Conservation (phyloP, 2,329 filamentous ascomycete species). For the Aspergillus udagawae region DNA sequence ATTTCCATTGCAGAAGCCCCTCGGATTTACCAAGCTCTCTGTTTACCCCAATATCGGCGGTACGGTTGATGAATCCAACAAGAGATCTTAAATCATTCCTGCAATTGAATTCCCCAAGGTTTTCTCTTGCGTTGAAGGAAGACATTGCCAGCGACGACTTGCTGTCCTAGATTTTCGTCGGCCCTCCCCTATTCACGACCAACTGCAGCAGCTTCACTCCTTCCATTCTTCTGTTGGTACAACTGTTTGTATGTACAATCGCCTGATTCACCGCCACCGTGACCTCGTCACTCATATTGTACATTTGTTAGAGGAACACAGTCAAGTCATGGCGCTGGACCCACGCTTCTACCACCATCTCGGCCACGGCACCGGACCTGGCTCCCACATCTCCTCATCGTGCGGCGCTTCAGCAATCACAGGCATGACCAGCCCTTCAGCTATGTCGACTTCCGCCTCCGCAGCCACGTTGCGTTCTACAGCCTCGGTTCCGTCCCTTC, state of each 20-base stretch:
- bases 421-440: slow-evolving; percentile 35
- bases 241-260: slow-evolving; percentile 39
- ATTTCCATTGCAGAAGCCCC: slow-evolving; percentile 15
- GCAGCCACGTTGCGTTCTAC: slow-evolving; percentile 50
- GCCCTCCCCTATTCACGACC: slow-evolving; percentile 5
- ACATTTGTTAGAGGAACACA: slow-evolving; percentile 36
- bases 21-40: slow-evolving; percentile 3
- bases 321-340: slow-evolving; percentile 40
- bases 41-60: slow-evolving; percentile 4
- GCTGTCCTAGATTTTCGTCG: slow-evolving; percentile 1
- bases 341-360: slow-evolving; percentile 37
- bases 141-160: background rate
- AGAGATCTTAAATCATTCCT: background rate
- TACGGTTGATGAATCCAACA: background rate
- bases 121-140: background rate
- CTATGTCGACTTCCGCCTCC: slow-evolving; percentile 34
- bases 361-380: slow-evolving; percentile 24
- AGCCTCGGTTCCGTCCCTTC: slow-evolving; percentile 73
- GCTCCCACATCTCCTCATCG: slow-evolving; percentile 33
- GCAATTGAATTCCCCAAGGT: background rate
- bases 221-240: slow-evolving; percentile 16
- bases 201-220: background rate
- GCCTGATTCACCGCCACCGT: slow-evolving; percentile 35
- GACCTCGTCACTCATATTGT: slow-evolving; percentile 37
- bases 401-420: slow-evolving; percentile 32